These are phyloP conservation scores for Aspergillus avenaceus DNA, from an alignment of 495 filamentous ascomycete genomes.

Conservation along the genomic window DNA sequence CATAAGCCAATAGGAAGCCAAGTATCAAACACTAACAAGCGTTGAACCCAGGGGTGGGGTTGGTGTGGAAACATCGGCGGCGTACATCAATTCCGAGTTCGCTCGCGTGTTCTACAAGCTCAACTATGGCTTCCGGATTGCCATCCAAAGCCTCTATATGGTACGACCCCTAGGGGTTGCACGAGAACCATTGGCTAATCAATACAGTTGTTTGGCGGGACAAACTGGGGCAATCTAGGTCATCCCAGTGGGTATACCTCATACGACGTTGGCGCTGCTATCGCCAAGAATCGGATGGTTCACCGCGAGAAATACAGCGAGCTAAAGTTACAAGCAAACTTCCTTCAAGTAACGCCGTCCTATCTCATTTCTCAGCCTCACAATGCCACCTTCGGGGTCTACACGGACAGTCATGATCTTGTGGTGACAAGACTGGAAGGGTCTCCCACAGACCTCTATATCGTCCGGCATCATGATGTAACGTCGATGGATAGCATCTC, in stretches of 20 bases:
- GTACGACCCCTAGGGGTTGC: slow-evolving; percentile 32
- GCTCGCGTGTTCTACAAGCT: slow-evolving; percentile 74
- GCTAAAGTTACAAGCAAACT: slow-evolving; percentile 63
- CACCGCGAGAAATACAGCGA: slow-evolving; percentile 71
- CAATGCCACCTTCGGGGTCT: slow-evolving; percentile 38
- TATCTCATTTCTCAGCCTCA: slow-evolving; percentile 49
- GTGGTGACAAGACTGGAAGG: slow-evolving; percentile 51
- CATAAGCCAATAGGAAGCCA: slow-evolving; percentile 40
- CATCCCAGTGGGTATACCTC: slow-evolving; percentile 62
- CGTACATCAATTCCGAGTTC: slow-evolving; percentile 58
- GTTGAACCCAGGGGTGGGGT: slow-evolving; percentile 63
- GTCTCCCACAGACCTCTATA: slow-evolving; percentile 50
- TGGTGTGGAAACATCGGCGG: slow-evolving; percentile 55
- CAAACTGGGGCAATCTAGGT: slow-evolving; percentile 77
- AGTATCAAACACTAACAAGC: too few species aligned
- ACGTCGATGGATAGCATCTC: slow-evolving; percentile 38
- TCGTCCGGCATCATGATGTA: slow-evolving; percentile 57
- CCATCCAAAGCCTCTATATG: slow-evolving; percentile 63
- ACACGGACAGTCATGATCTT: slow-evolving; percentile 41
- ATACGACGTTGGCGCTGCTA: slow-evolving; percentile 62
- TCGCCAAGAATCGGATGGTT: slow-evolving; percentile 57
- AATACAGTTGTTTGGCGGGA: slow-evolving; percentile 55
- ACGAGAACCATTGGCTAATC: too few species aligned
- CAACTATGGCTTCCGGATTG: slow-evolving; percentile 55
- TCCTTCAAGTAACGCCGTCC: slow-evolving; percentile 58